Evolutionary conservation across 331 rosid genomes (phyloP).

Genomic region (Pyracantha coccinea): DNA sequence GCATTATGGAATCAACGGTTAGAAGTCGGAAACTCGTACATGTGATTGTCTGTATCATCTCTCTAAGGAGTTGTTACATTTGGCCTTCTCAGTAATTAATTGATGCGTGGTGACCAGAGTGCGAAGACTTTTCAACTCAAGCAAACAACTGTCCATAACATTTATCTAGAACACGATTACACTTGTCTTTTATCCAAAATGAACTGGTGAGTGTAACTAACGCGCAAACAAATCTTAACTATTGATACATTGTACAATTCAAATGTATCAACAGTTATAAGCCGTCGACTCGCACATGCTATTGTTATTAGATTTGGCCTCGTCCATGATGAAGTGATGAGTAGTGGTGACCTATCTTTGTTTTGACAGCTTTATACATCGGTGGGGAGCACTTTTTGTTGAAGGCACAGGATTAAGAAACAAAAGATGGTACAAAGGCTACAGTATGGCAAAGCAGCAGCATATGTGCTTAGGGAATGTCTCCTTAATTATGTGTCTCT

Average conservation of each 20-base stretch:
- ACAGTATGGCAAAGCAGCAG: not conserved
- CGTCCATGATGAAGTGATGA: not conserved
- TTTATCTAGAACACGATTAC: too few relatives aligned
- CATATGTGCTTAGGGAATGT: constrained; percentile 16
- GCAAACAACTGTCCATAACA: too few relatives aligned
- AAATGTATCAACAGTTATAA: too few relatives aligned
- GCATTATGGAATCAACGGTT: too few relatives aligned
- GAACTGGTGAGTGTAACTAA: too few relatives aligned
- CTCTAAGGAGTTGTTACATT: too few relatives aligned
- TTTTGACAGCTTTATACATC: not conserved
- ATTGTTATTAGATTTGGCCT: not conserved
- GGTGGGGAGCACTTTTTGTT: not conserved
- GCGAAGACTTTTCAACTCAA: too few relatives aligned
- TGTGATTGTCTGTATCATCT: too few relatives aligned
- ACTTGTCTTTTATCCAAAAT: too few relatives aligned
- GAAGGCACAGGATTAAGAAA: not conserved
- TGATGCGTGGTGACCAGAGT: too few relatives aligned
- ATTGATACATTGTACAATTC: not conserved
- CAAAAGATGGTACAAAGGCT: not conserved
- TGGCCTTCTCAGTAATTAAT: too few relatives aligned
- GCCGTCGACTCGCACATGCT: not conserved
- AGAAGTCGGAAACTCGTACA: too few relatives aligned
- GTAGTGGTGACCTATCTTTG: not conserved
- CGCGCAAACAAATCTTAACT: not conserved
- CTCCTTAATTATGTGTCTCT: not conserved